Percentiles rank a stretch among this genome's conserved stretches.
Evolutionary conservation across 2,329 filamentous ascomycete species (phyloP).

Genomic region (Cryoendolithus antarcticus): DNA sequence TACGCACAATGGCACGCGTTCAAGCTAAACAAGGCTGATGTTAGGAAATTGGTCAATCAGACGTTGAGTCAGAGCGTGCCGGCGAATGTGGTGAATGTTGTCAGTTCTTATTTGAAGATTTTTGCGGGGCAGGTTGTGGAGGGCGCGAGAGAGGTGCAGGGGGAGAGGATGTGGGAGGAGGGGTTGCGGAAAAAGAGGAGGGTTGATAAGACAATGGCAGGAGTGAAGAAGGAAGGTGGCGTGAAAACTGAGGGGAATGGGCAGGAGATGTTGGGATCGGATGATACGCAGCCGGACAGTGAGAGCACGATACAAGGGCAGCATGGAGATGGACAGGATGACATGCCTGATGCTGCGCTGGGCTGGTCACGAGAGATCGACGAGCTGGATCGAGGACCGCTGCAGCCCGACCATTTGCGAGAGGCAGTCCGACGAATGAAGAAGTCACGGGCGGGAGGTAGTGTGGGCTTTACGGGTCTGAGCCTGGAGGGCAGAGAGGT

Average conservation of each 20-base stretch:
- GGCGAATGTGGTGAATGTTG: slow-evolving; percentile 59
- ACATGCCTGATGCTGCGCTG: slow-evolving; percentile 3
- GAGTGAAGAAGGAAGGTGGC: slow-evolving; percentile 1
- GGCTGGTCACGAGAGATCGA: slow-evolving; percentile 11
- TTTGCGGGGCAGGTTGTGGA: slow-evolving; percentile 69
- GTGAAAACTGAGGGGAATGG: slow-evolving; percentile 4
- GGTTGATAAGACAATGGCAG: slow-evolving; percentile 7
- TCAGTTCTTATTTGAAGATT: slow-evolving; percentile 63
- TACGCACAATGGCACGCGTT: slow-evolving; percentile 60
- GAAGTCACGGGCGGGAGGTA: slow-evolving; percentile 48
- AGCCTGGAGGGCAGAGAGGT: slow-evolving; percentile 36
- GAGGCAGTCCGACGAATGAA: slow-evolving; percentile 62
- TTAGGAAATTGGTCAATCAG: slow-evolving; percentile 66
- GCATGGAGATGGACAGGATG: neutral
- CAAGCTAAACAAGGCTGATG: slow-evolving; percentile 55
- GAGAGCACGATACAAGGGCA: neutral
- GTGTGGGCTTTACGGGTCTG: slow-evolving; percentile 38
- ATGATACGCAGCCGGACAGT: slow-evolving; percentile 18
- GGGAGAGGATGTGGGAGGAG: slow-evolving; percentile 47
- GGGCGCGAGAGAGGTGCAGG: slow-evolving; percentile 55
- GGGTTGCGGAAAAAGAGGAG: slow-evolving; percentile 7
- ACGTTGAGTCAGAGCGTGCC: slow-evolving; percentile 70
- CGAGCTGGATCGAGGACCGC: slow-evolving; percentile 38
- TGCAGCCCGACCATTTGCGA: slow-evolving; percentile 62
- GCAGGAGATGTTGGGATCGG: slow-evolving; percentile 51